A percentile compares a stretch with the other conserved stretches of the same genome.
These are phyloP conservation scores for Heliamphora exappendiculata DNA, from an alignment of 148 eudicot species.

Conservation along the genomic window DNA sequence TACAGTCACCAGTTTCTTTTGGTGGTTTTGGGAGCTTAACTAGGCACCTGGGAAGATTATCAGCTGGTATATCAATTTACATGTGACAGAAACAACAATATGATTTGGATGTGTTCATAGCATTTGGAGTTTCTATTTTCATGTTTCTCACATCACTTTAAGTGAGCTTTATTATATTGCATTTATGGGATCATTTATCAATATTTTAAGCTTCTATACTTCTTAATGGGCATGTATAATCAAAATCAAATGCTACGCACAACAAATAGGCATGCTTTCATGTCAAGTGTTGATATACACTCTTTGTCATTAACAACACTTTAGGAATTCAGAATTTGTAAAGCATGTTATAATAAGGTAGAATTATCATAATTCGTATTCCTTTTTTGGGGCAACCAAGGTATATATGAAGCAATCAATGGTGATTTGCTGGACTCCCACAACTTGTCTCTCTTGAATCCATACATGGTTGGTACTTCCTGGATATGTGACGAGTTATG, in stretches of 20 bases:
- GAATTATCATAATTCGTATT: neutral
- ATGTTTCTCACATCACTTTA: constrained; percentile 6
- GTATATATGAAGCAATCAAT: constrained; percentile 66
- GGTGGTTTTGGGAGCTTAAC: constrained; percentile 99
- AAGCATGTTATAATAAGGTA: neutral
- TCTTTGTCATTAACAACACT: neutral
- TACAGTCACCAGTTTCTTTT: constrained; percentile 97
- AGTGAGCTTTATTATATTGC: neutral
- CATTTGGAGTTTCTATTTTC: neutral
- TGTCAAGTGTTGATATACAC: neutral
- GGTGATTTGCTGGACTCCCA: constrained; percentile 49
- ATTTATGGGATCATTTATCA: neutral
- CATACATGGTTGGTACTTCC: constrained; percentile 67
- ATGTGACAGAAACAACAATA: neutral
- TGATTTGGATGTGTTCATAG: neutral
- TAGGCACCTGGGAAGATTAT: constrained; percentile 83
- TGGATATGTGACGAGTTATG: neutral
- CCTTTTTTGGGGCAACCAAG: constrained; percentile 30
- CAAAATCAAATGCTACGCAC: neutral
- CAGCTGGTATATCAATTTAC: constrained; percentile 42
- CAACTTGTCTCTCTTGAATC: constrained; percentile 79
- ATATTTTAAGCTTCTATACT: neutral
- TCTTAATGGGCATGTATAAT: neutral
- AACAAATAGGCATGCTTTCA: neutral
- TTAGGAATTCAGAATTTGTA: neutral